Evolutionary conservation across 495 filamentous ascomycete genomes (phyloP), one percentile per base, ranked within the genome.

Genomic region (Penicillium angulare): DNA sequence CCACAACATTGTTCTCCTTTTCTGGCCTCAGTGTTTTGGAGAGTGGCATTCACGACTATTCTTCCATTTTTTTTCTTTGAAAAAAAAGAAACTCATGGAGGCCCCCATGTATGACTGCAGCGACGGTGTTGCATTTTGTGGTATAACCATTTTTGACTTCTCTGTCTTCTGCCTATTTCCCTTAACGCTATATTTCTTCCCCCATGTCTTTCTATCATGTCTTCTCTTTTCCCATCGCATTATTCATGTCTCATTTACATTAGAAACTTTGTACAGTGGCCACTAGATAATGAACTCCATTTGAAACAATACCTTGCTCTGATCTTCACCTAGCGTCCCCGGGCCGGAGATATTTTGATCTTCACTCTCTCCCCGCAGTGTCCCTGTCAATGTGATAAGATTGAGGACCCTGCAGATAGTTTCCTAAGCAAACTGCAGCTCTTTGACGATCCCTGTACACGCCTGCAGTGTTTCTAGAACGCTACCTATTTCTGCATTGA

Each of bases 251-350:
- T 38, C 16, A 38, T 42, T 50, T 39, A 52, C 52, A 63, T 60
- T 48, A 55, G 53, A 51, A 52, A n/a, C 43, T 21, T 61, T 46
- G 58, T 64, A 64, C 61, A 64, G 55, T 63, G 55, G 41, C 57
- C 34, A 35, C 23, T 50, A 56, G 39, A 58, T 50, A 56, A 59
- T 61, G 52, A 61, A 41, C 17, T 9, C 34, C 34, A 7, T 32
- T 32, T 9, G 29, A 18, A 13, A 38, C 34, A 26, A 42, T 8
- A n/a, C 23, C 21, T 22, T 26, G 23, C 21, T 42, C 39, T 40
- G 36, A 22, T 40, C 17, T 13, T 40, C 7, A 13, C 1, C 33
- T 35, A 35, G 33, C 33, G 33, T 29, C 26, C 12, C 12, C 33
- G n/a, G n/a, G n/a, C 33, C 33, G 12, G 7, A 15, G 7, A 15